Percentiles rank a stretch among this genome's conserved stretches.
Conservation (phyloP, 1,139 yeast species). For the Hyphopichia burtonii region DNA sequence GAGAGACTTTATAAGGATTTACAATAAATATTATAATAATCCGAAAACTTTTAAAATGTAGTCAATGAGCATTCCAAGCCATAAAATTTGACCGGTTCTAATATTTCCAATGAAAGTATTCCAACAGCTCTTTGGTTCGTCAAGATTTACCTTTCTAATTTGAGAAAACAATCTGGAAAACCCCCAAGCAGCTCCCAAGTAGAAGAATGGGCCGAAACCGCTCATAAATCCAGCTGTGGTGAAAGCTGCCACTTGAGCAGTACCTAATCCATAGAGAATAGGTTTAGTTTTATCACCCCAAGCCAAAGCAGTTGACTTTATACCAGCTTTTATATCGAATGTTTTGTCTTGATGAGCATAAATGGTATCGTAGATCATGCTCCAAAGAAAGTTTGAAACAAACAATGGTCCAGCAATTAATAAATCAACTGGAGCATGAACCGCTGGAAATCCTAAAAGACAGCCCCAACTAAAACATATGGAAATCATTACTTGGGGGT, state of each 20-base stretch:
- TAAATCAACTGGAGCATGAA: constrained; percentile 74
- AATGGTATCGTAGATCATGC: constrained; percentile 92
- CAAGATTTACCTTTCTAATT: constrained; percentile 71
- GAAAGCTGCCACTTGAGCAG: constrained; percentile 64
- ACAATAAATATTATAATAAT: constrained; percentile 21
- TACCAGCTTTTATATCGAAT: constrained; percentile 85
- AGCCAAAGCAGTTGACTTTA: constrained; percentile 89
- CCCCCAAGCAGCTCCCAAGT: constrained; percentile 63
- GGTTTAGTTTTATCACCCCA: constrained; percentile 84
- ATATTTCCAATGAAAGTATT: constrained; percentile 73
- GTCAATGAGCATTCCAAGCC: constrained; percentile 75
- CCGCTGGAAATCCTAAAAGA: constrained; percentile 90
- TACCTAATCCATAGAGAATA: constrained; percentile 60
- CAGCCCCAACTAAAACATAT: constrained; percentile 96
- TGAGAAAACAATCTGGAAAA: constrained; percentile 65
- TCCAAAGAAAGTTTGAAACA: constrained; percentile 81
- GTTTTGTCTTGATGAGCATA: constrained; percentile 97
- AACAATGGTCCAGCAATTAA: constrained; percentile 78
- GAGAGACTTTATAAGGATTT: constrained; percentile 2
- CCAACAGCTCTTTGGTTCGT: constrained; percentile 83
- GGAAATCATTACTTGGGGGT: constrained; percentile 84
- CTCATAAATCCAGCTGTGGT: constrained; percentile 75
- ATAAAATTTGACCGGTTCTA: constrained; percentile 74
- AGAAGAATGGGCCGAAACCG: constrained; percentile 86
- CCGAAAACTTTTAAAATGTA: constrained; percentile 56